These are phyloP conservation scores for Acanthamoeba rhysodes DNA, from an alignment of 208 protist species.

Conservation along the genomic window DNA sequence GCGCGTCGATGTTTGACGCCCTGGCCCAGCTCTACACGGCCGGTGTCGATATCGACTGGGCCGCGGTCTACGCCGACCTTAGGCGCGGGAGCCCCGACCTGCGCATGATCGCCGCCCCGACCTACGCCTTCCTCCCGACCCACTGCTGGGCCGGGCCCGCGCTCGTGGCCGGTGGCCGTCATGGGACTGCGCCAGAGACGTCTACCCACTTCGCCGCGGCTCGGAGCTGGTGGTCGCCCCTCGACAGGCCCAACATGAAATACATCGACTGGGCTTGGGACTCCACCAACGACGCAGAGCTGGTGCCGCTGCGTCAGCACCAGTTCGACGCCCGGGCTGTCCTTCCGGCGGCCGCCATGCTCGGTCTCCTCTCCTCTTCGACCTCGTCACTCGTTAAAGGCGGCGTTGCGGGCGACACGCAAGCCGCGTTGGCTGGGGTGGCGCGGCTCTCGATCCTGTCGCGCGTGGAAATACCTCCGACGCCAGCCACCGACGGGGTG, in stretches of 20 bases:
- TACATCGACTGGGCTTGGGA: slow-evolving; percentile 13
- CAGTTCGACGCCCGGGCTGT: slow-evolving; percentile 4
- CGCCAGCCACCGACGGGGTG: neutral
- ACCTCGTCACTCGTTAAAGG: neutral
- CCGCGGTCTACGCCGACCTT: slow-evolving; percentile 24
- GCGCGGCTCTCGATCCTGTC: neutral
- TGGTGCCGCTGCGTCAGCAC: slow-evolving; percentile 13
- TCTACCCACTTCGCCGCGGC: too few species aligned
- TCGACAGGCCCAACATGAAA: neutral
- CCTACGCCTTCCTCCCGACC: slow-evolving; percentile 41
- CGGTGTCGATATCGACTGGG: slow-evolving; percentile 27
- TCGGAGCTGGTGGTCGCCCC: neutral
- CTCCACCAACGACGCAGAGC: neutral
- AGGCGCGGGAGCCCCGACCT: neutral
- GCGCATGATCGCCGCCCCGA: neutral
- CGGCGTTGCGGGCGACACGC: neutral
- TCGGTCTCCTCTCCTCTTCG: neutral
- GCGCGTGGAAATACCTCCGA: neutral
- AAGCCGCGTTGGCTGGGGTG: neutral
- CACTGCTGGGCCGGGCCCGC: neutral
- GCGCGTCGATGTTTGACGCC: slow-evolving; percentile 21
- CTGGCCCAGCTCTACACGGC: slow-evolving; percentile 46
- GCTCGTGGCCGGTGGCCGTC: too few species aligned
- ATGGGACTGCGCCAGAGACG: too few species aligned
- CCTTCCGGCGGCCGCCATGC: slow-evolving; percentile 59